phyloP scores from a whole-genome alignment of 2,329 filamentous ascomycete genomes.

The Paraconiothyrium brasiliense region DNA sequence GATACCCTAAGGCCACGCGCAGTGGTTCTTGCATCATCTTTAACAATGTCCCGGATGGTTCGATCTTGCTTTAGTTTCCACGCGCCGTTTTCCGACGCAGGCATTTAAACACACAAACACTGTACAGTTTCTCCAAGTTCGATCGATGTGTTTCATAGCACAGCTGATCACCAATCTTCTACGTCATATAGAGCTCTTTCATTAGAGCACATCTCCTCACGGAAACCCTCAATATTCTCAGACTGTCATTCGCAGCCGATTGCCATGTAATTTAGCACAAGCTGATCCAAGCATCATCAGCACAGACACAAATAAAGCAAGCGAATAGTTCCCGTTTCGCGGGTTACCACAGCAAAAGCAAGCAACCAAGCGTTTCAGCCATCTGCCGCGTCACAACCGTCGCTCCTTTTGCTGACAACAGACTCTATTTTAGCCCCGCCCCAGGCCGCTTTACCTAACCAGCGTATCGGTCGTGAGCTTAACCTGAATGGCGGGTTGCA shows the following conservation, averaged over 20 bases:
- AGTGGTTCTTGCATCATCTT: conserved; percentile 12
- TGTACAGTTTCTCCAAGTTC: background rate
- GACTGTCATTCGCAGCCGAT: conserved; percentile 8
- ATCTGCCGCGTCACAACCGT: background rate
- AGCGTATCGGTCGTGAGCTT: background rate
- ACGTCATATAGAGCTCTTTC: conserved; percentile 17
- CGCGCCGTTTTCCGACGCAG: background rate
- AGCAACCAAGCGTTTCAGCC: background rate
- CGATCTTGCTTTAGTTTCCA: background rate
- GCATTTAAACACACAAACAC: background rate
- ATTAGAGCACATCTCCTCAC: conserved; percentile 20
- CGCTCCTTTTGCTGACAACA: background rate
- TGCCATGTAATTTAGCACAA: conserved; percentile 4
- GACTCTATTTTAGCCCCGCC: background rate
- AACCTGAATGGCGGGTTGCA: conserved; percentile 4
- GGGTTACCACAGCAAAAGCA: conserved; percentile 6
- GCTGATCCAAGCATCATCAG: background rate
- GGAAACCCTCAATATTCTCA: conserved; percentile 12
- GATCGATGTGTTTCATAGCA: conserved; percentile 7
- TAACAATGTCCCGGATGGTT: conserved; percentile 15
- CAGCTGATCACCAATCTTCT: conserved; percentile 2
- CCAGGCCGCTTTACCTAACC: background rate
- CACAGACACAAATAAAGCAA: background rate
- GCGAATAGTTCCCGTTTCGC: background rate
- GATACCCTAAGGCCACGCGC: conserved; percentile 16